A percentile compares a stretch with the other conserved stretches of the same genome.
Evolutionary conservation across 805 yeast species (phyloP).

Genomic region (Spathaspora arborariae): DNA sequence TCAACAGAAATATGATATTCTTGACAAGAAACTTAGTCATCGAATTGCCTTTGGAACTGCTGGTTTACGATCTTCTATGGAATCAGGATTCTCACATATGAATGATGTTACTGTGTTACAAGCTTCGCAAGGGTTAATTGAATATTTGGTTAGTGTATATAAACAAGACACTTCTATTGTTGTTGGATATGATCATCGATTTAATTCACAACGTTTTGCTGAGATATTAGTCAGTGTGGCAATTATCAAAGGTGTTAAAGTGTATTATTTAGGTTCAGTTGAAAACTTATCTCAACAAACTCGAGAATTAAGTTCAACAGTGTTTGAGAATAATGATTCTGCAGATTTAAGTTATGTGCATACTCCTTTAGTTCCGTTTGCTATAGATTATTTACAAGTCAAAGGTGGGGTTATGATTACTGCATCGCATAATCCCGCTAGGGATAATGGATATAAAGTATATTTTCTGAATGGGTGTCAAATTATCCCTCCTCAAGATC

Average conservation of each 20-base stretch:
- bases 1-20: slow-evolving; percentile 33
- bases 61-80: slow-evolving; percentile 84
- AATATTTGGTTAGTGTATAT: slow-evolving; percentile 35
- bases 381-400: slow-evolving; percentile 59
- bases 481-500: slow-evolving; percentile 89
- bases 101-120: slow-evolving; percentile 85
- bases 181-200: slow-evolving; percentile 90
- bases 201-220: slow-evolving; percentile 76
- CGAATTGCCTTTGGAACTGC: slow-evolving; percentile 90
- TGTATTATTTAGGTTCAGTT: slow-evolving; percentile 52
- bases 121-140: slow-evolving; percentile 80
- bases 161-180: slow-evolving; percentile 43
- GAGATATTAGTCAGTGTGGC: slow-evolving; percentile 75
- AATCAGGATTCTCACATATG: slow-evolving; percentile 86
- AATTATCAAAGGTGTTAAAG: slow-evolving; percentile 61
- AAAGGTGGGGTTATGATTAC: slow-evolving; percentile 90
- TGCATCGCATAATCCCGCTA: slow-evolving; percentile 82
- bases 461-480: slow-evolving; percentile 94
- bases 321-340: slow-evolving; percentile 3
- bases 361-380: slow-evolving; percentile 92
- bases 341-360: slow-evolving; percentile 42
- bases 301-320: slow-evolving; percentile 7
- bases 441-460: slow-evolving; percentile 92
- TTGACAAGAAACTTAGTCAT: slow-evolving; percentile 49
- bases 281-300: slow-evolving; percentile 31